Base-by-base conservation (phyloP, 1,139 yeast species). In the Wickerhamomyces sp. region DNA sequence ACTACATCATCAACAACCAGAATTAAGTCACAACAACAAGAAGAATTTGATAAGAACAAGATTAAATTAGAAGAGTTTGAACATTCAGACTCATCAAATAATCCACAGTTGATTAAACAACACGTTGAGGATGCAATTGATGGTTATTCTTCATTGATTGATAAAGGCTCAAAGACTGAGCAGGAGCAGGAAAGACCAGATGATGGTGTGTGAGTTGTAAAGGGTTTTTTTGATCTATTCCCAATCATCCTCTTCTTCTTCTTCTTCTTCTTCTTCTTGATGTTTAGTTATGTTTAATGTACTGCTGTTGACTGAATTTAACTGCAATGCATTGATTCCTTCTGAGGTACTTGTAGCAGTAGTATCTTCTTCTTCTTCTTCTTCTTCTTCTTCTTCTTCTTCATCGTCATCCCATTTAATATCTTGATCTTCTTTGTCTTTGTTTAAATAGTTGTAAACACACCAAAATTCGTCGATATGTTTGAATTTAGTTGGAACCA, bases 371-470 rank as follows among this genome's bases (percentile, higher is more conserved):
- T 73, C 66, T 6, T 68, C 63, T 10, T 71, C 52, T 1, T 71
- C 59, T 27, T 70, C 75, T 40, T 71, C 66, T 4, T 73, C 66
- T 6, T 68, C 63, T 10, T 71, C 52, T 1, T 71, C 59, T 27
- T 54, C 56, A 9, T 45, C 54, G 77, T 53, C 85, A 51, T 76
- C 84, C 81, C 84, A 78, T 26, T 72, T 69, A 50, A 78, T 68
- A 31, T 72, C 76, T 40, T 77, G 82, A 9, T 27, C 47, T 44
- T 36, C 44, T 50, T 43, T 53, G 47, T 55, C 96, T 76, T 59
- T 79, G 70, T 54, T 89, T 96, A 54, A 72, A 48, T 67, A 71
- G 62, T 79, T 86, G 65, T 88, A 91, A 40, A 83, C 73, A 40
- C 71, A 68, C 98, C 98, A 91, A 62, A 91, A 91, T 39, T 70